Conservation (phyloP, 495 filamentous ascomycete species). For the Penicillium waksmanii region DNA sequence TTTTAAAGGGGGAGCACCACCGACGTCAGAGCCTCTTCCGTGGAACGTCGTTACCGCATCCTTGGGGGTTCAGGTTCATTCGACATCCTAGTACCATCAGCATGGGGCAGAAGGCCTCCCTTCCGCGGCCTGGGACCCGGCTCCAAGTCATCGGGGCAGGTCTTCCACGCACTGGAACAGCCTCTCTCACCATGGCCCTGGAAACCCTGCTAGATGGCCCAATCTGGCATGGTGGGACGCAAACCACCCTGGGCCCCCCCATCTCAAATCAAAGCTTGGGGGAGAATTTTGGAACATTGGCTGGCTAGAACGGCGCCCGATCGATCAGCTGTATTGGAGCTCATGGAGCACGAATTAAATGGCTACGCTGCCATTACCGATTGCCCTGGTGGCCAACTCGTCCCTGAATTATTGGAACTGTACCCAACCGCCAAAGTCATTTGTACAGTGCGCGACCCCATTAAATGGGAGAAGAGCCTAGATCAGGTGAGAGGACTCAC, state of each 20-base stretch:
- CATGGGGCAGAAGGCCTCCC: slow-evolving; percentile 22
- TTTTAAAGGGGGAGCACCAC: not conserved
- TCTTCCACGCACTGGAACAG: slow-evolving; percentile 54
- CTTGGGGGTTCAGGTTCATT: not conserved
- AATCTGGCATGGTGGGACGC: slow-evolving; percentile 33
- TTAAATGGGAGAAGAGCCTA: slow-evolving; percentile 29
- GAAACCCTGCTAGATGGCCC: slow-evolving; percentile 45
- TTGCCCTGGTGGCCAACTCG: slow-evolving; percentile 29
- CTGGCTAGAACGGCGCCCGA: slow-evolving; percentile 5
- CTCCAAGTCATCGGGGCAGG: slow-evolving; percentile 50
- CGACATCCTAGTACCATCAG: slow-evolving; percentile 3
- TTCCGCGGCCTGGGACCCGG: slow-evolving; percentile 18
- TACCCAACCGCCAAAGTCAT: slow-evolving; percentile 37
- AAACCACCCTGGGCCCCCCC: slow-evolving; percentile 28
- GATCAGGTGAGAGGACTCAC: slow-evolving; percentile 14
- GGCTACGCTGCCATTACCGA: slow-evolving; percentile 60
- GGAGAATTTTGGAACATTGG: slow-evolving; percentile 24
- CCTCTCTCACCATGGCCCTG: slow-evolving; percentile 51
- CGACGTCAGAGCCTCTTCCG: slow-evolving; percentile 3
- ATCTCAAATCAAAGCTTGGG: slow-evolving; percentile 26
- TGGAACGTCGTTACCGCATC: not conserved
- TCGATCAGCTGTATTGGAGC: slow-evolving; percentile 64
- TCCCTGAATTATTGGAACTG: slow-evolving; percentile 32
- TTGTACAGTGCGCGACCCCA: slow-evolving; percentile 31
- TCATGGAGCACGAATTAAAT: slow-evolving; percentile 50